Conservation (phyloP, 495 filamentous ascomycete genomes). For the Lineolata rhizophorae region DNA sequence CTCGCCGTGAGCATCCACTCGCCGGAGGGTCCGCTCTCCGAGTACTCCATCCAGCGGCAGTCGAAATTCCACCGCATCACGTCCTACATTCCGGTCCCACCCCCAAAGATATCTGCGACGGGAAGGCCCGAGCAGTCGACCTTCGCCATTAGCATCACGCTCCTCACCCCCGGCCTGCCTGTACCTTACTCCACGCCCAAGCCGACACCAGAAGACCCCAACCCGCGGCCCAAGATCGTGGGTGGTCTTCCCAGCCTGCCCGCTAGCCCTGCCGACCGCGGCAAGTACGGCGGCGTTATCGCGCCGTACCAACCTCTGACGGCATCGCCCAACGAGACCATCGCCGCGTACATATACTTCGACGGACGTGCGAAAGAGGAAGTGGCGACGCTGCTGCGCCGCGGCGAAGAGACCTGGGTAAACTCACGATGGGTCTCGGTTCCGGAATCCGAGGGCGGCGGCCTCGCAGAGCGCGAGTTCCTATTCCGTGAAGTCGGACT, state of each 20-base stretch:
- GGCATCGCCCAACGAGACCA: slow-evolving; percentile 76
- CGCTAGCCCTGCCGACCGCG: slow-evolving; percentile 24
- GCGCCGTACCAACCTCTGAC: slow-evolving; percentile 77
- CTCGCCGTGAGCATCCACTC: slow-evolving; percentile 93
- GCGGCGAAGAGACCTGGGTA: slow-evolving; percentile 97
- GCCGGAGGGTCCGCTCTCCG: slow-evolving; percentile 65
- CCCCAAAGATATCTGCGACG: slow-evolving; percentile 47
- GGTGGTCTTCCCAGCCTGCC: slow-evolving; percentile 38
- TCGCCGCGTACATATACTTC: slow-evolving; percentile 98
- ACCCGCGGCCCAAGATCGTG: slow-evolving; percentile 58
- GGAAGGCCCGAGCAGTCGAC: slow-evolving; percentile 74
- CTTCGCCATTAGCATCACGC: slow-evolving; percentile 90
- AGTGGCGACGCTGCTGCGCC: slow-evolving; percentile 77
- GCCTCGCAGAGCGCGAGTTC: slow-evolving; percentile 90
- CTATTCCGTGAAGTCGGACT: slow-evolving; percentile 92
- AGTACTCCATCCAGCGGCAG: slow-evolving; percentile 89
- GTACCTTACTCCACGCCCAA: slow-evolving; percentile 81
- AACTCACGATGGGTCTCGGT: slow-evolving; percentile 96
- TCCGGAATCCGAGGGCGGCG: slow-evolving; percentile 72
- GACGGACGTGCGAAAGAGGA: slow-evolving; percentile 91
- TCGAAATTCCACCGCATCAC: slow-evolving; percentile 78
- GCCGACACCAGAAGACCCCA: slow-evolving; percentile 43
- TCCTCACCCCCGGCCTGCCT: slow-evolving; percentile 68
- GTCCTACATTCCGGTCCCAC: slow-evolving; percentile 87
- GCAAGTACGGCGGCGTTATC: slow-evolving; percentile 34